Percentiles rank a stretch among this genome's conserved stretches.
Conservation (phyloP, 345 rosid species). For the Ceriops decandra region DNA sequence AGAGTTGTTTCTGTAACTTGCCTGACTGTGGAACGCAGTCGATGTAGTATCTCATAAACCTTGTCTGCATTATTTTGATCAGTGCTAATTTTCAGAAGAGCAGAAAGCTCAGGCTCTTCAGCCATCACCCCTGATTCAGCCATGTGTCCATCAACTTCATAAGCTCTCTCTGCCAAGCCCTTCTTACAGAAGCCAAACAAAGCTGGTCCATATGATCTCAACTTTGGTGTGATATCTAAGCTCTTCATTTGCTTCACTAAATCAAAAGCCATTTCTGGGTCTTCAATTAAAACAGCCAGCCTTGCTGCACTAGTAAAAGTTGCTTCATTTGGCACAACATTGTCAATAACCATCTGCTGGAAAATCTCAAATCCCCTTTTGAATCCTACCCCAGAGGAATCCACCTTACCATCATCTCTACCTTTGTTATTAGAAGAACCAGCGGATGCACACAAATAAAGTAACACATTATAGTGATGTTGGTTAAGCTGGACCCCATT, state of each 20-base stretch:
- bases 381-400: slow-evolving; percentile 34
- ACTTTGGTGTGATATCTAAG: slow-evolving; percentile 58
- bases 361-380: slow-evolving; percentile 80
- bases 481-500: slow-evolving; percentile 44
- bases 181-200: slow-evolving; percentile 72
- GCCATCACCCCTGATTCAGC: slow-evolving; percentile 61
- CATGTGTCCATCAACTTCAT: slow-evolving; percentile 83
- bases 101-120: slow-evolving; percentile 84
- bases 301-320: slow-evolving; percentile 83
- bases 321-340: slow-evolving; percentile 76
- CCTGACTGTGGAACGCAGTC: slow-evolving; percentile 67
- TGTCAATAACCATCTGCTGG: slow-evolving; percentile 60
- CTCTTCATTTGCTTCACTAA: slow-evolving; percentile 76
- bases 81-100: slow-evolving; percentile 66
- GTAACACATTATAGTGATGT: slow-evolving; percentile 66
- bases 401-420: slow-evolving; percentile 21
- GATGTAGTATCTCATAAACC: slow-evolving; percentile 74
- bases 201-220: slow-evolving; percentile 87
- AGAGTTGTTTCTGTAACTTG: slow-evolving; percentile 63
- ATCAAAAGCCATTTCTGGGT: slow-evolving; percentile 86
- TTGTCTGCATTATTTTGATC: slow-evolving; percentile 44
- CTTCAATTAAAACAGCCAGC: slow-evolving; percentile 68
- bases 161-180: slow-evolving; percentile 61
- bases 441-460: slow-evolving; percentile 68
- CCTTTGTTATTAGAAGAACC: slow-evolving; percentile 28